phyloP scores from a whole-genome alignment of 31 red algal genomes.

The Endocladia muricata region DNA sequence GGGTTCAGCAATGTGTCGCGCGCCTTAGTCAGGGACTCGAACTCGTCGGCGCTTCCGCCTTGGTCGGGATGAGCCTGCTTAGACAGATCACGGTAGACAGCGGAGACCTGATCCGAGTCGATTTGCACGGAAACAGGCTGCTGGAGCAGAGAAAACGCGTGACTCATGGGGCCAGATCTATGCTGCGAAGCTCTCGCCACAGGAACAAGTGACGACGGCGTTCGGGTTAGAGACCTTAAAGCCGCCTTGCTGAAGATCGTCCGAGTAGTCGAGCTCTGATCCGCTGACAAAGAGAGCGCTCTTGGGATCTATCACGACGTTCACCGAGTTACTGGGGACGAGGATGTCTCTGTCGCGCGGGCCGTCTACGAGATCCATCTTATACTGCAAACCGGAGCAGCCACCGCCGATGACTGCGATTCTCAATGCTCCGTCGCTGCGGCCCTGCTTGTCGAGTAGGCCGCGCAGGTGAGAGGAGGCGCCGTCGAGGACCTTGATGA shows the following conservation, averaged over 20 bases:
- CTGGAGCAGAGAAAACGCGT: no score
- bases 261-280: slow-evolving; percentile 19
- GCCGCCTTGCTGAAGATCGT: slow-evolving; percentile 13
- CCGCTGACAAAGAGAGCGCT: slow-evolving; percentile 21
- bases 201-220: slow-evolving; percentile 2
- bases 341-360: slow-evolving; percentile 3
- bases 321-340: not conserved
- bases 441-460: not conserved
- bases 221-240: slow-evolving; percentile 28
- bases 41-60: no score
- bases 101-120: no score
- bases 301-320: slow-evolving; percentile 25
- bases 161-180: no score
- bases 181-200: slow-evolving; percentile 14
- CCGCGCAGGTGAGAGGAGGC: not conserved
- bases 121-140: no score
- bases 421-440: not conserved
- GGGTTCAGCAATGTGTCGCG: no score
- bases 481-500: not conserved
- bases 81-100: no score
- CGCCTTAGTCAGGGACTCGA: no score
- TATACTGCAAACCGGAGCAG: slow-evolving; percentile 16
- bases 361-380: slow-evolving; percentile 21
- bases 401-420: slow-evolving; percentile 14
- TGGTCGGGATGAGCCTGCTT: no score